Evolutionary conservation across 352 stramenopile species (phyloP).

Genomic region (Phytophthora agathidicida): DNA sequence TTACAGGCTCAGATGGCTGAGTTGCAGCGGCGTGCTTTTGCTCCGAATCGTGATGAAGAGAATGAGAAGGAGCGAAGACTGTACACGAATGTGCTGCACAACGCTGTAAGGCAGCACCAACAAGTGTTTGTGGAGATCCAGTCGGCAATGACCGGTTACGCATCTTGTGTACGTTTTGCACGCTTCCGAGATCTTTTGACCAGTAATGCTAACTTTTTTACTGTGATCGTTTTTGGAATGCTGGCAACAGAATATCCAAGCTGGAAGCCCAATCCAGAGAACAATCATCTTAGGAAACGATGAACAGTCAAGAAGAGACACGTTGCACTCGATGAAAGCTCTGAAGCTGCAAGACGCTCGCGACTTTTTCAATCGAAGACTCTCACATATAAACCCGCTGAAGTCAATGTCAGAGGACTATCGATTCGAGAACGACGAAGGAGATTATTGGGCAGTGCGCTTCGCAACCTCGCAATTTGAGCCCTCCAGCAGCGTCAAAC

Average conservation of each 20-base stretch:
- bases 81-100: conserved; percentile 32
- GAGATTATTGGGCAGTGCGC: conserved; percentile 33
- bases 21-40: conserved; percentile 29
- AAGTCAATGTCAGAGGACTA: conserved; percentile 39
- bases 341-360: conserved; percentile 28
- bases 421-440: conserved; percentile 31
- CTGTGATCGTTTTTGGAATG: too few relatives aligned
- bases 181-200: background rate
- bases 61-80: conserved; percentile 12
- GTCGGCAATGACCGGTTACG: conserved; percentile 32
- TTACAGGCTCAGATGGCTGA: conserved; percentile 29
- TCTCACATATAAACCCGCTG: conserved; percentile 26
- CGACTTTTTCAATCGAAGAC: conserved; percentile 20
- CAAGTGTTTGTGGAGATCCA: conserved; percentile 36
- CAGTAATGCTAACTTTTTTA: background rate
- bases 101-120: conserved; percentile 35
- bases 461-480: conserved; percentile 39
- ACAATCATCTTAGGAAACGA: conserved; percentile 27
- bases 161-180: conserved; percentile 28
- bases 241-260: conserved; percentile 42
- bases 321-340: conserved; percentile 20
- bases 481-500: conserved; percentile 24
- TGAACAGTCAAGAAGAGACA: conserved; percentile 12
- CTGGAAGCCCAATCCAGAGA: conserved; percentile 35
- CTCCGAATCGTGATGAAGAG: conserved; percentile 8